phyloP scores from a whole-genome alignment of 495 filamentous ascomycete species.

The Parmelia sp. region DNA sequence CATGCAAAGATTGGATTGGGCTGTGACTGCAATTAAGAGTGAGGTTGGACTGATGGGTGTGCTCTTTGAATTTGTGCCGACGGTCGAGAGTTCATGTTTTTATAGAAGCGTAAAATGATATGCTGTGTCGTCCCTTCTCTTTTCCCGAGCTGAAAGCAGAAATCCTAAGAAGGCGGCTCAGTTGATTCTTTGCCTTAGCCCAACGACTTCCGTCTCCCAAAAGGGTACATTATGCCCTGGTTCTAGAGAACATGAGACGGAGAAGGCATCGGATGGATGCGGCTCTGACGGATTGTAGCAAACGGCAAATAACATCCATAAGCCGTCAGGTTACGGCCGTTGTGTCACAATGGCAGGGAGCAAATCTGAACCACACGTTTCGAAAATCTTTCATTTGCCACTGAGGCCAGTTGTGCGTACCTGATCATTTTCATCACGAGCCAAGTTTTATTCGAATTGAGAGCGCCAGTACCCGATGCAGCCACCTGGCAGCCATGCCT shows the following conservation, averaged over 20 bases:
- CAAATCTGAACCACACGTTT: not conserved
- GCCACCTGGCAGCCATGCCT: slow-evolving; percentile 6
- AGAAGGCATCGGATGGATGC: not conserved
- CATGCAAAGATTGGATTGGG: not conserved
- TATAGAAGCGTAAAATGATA: no score
- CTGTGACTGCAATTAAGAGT: not conserved
- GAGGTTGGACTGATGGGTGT: not conserved
- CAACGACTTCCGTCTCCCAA: not conserved
- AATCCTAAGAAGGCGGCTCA: not conserved
- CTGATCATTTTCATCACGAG: not conserved
- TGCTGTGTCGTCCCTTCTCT: not conserved
- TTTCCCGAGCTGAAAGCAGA: not conserved
- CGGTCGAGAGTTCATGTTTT: no score
- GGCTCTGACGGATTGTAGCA: not conserved
- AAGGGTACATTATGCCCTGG: not conserved
- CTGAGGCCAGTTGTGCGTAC: not conserved
- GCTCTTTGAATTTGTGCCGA: not conserved
- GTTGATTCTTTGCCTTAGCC: not conserved
- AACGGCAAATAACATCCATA: not conserved
- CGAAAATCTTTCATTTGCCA: not conserved
- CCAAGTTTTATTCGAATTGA: not conserved
- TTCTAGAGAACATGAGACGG: not conserved
- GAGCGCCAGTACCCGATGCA: slow-evolving; percentile 8
- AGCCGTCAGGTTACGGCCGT: not conserved
- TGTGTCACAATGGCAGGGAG: not conserved